phyloP scores from a whole-genome alignment of 495 filamentous ascomycete genomes.

The Xylaria longipes region DNA sequence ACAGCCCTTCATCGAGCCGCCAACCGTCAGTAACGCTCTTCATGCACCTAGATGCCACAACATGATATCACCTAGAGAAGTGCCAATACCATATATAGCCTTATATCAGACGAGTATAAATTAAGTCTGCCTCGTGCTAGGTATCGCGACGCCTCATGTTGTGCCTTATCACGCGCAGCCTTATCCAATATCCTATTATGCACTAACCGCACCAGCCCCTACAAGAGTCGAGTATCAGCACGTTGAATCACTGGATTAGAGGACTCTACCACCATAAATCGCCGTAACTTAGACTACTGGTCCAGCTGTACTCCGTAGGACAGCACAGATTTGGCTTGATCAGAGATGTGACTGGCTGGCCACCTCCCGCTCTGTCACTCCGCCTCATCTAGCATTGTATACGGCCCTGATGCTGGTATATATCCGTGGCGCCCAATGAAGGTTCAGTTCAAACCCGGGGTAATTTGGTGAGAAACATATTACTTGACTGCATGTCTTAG shows the following conservation, averaged over 20 bases:
- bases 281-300: background rate
- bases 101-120: background rate
- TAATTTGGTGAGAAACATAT: conserved; percentile 4
- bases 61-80: background rate
- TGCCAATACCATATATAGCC: background rate
- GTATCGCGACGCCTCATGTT: background rate
- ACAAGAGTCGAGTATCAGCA: background rate
- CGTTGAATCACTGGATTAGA: background rate
- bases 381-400: background rate
- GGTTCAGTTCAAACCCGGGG: conserved; percentile 2
- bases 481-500: conserved; percentile 16
- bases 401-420: background rate
- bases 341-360: background rate
- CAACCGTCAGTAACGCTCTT: background rate
- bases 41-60: background rate
- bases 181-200: background rate
- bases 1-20: background rate
- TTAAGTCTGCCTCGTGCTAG: background rate
- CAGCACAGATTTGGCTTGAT: background rate
- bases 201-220: background rate
- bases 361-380: background rate
- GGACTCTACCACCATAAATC: background rate
- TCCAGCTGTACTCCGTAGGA: background rate
- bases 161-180: conserved; percentile 1
- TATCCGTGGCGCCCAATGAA: background rate